Evolutionary conservation across 2,329 filamentous ascomycete species (phyloP).

Genomic region (Fusarium sp.): DNA sequence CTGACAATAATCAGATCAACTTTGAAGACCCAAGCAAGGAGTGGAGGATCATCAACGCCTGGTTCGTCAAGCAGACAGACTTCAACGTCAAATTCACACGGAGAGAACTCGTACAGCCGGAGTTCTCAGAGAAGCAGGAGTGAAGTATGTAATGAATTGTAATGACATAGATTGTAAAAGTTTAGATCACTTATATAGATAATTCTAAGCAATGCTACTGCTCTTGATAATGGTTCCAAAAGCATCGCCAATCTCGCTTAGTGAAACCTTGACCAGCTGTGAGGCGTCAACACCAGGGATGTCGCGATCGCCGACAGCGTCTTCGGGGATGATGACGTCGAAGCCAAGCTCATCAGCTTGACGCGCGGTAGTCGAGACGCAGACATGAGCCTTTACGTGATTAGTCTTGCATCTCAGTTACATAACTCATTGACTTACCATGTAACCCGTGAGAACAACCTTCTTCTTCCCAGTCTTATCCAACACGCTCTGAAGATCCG

Average conservation of each 20-base stretch:
- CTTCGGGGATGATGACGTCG: slow-evolving; percentile 68
- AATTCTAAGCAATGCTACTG: slow-evolving; percentile 39
- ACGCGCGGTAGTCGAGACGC: slow-evolving; percentile 70
- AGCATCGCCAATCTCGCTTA: slow-evolving; percentile 69
- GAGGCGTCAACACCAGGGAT: slow-evolving; percentile 69
- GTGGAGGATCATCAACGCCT: slow-evolving; percentile 68
- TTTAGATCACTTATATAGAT: too few species aligned
- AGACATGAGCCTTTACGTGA: slow-evolving; percentile 65
- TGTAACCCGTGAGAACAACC: slow-evolving; percentile 69
- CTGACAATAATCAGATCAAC: slow-evolving; percentile 53
- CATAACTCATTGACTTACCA: slow-evolving; percentile 50
- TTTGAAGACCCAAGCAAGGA: slow-evolving; percentile 64
- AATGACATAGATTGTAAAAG: neutral
- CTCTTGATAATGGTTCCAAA: slow-evolving; percentile 68
- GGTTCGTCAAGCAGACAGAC: slow-evolving; percentile 70
- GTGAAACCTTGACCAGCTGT: slow-evolving; percentile 59
- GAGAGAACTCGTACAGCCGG: slow-evolving; percentile 54
- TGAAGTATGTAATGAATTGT: neutral
- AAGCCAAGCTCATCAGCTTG: slow-evolving; percentile 69
- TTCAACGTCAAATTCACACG: slow-evolving; percentile 59
- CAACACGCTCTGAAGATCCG: slow-evolving; percentile 63
- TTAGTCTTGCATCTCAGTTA: neutral
- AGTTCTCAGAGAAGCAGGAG: slow-evolving; percentile 12
- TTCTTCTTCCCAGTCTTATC: slow-evolving; percentile 62
- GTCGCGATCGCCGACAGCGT: slow-evolving; percentile 72